Percentiles rank a stretch among this genome's conserved stretches.
Conservation (phyloP, 306 rosid genomes). For the Vachellia collinsii region DNA sequence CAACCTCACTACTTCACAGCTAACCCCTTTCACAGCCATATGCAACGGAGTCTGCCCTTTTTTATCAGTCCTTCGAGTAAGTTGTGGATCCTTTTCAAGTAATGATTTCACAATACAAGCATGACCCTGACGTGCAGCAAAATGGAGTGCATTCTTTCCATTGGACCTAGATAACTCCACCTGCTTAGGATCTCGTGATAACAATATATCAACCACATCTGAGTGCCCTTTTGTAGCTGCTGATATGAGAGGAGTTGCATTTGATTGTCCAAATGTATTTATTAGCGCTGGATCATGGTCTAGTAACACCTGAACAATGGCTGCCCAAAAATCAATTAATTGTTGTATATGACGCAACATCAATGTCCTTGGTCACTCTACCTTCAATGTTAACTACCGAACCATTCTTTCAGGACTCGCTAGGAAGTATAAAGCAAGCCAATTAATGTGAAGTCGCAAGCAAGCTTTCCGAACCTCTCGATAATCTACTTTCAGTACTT, state of each 20-base stretch:
- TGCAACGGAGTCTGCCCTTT: constrained; percentile 89
- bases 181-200: constrained; percentile 55
- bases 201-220: constrained; percentile 59
- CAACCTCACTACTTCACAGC: constrained; percentile 70
- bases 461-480: neutral
- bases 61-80: constrained; percentile 80
- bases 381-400: neutral
- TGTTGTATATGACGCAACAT: neutral
- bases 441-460: neutral
- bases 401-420: neutral
- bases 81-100: constrained; percentile 65
- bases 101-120: constrained; percentile 58
- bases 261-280: constrained; percentile 77
- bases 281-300: constrained; percentile 69
- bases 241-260: constrained; percentile 82
- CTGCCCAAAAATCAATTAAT: constrained; percentile 32
- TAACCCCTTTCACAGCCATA: constrained; percentile 90
- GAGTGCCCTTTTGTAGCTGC: constrained; percentile 81
- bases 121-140: constrained; percentile 88
- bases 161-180: constrained; percentile 73
- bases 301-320: constrained; percentile 62
- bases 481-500: too few species aligned
- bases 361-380: neutral
- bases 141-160: constrained; percentile 86
- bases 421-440: neutral